Evolutionary conservation across 768 basidiomycete species (phyloP).

Genomic region (Auricularia sp.): DNA sequence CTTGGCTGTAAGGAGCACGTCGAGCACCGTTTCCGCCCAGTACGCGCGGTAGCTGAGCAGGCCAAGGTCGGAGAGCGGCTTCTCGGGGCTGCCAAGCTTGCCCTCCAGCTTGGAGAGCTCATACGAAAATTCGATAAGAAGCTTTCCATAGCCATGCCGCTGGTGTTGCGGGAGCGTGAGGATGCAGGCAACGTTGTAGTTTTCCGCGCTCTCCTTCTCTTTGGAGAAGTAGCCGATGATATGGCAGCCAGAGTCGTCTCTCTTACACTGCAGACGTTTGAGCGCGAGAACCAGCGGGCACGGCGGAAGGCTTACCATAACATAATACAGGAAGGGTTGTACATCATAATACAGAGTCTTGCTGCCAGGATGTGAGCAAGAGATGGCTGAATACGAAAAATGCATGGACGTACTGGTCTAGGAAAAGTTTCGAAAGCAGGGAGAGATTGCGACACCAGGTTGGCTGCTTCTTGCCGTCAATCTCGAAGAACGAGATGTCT

Average conservation of each 20-base stretch:
- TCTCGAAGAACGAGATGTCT: conserved; percentile 95
- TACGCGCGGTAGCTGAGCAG: conserved; percentile 89
- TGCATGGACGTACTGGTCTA: conserved; percentile 73
- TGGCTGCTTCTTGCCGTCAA: conserved; percentile 91
- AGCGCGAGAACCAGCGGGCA: conserved; percentile 11
- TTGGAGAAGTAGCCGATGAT: conserved; percentile 98
- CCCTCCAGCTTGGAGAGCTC: conserved; percentile 94
- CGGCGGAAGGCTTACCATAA: conserved; percentile 57
- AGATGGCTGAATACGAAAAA: conserved; percentile 7
- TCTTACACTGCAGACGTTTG: conserved; percentile 43
- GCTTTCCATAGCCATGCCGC: conserved; percentile 87
- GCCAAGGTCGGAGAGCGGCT: conserved; percentile 91
- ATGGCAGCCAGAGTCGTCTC: conserved; percentile 87
- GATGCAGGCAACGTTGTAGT: conserved; percentile 98
- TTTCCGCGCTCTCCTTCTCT: conserved; percentile 96
- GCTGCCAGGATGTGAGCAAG: conserved; percentile 29
- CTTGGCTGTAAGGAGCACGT: conserved; percentile 61
- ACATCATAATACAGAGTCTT: conserved; percentile 99
- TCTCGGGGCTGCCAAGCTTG: conserved; percentile 94
- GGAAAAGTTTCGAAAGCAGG: conserved; percentile 92
- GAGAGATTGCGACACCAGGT: conserved; percentile 97
- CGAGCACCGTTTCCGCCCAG: conserved; percentile 95
- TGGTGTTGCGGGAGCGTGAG: conserved; percentile 97
- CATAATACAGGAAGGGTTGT: conserved; percentile 99
- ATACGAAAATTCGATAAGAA: conserved; percentile 97